These are phyloP conservation scores for Anethum foeniculum DNA, from an alignment of 140 eudicot genomes.

Conservation along the genomic window DNA sequence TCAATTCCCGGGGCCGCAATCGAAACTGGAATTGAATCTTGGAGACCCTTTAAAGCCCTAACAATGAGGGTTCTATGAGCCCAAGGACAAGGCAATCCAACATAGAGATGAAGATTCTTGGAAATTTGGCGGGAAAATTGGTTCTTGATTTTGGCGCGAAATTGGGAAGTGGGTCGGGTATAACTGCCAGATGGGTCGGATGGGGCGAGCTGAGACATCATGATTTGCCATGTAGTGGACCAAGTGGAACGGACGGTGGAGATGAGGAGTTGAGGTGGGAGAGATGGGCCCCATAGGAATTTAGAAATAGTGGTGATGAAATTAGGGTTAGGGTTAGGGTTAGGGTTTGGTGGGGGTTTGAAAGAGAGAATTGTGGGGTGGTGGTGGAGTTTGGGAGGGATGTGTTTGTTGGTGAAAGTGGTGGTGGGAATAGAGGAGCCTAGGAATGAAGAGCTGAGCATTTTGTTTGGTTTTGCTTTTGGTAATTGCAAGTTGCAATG, in stretches of 20 bases:
- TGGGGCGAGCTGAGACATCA: slow-evolving; percentile 99
- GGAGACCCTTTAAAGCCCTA: slow-evolving; percentile 71
- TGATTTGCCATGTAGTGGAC: slow-evolving; percentile 82
- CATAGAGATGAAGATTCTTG: slow-evolving; percentile 73
- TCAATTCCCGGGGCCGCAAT: slow-evolving; percentile 68
- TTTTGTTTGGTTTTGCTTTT: neutral
- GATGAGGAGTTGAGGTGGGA: slow-evolving; percentile 93
- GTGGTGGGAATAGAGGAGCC: slow-evolving; percentile 20
- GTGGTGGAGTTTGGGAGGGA: slow-evolving; percentile 10
- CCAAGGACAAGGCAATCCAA: slow-evolving; percentile 96
- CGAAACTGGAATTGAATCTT: slow-evolving; percentile 55
- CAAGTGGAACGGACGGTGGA: slow-evolving; percentile 95
- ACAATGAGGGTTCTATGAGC: slow-evolving; percentile 93
- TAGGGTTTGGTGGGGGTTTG: slow-evolving; percentile 13
- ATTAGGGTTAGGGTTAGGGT: slow-evolving; percentile 23
- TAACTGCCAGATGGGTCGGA: slow-evolving; percentile 89
- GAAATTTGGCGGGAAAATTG: slow-evolving; percentile 21
- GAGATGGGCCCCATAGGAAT: slow-evolving; percentile 82
- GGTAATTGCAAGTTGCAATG: neutral
- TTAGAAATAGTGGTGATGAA: slow-evolving; percentile 55
- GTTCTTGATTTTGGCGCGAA: slow-evolving; percentile 29
- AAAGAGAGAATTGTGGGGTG: slow-evolving; percentile 45
- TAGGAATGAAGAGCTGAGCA: slow-evolving; percentile 22
- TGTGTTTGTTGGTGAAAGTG: neutral
- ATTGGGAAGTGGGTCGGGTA: slow-evolving; percentile 79